A percentile compares a stretch with the other conserved stretches of the same genome.
These are phyloP conservation scores for Leishmania martiniquensis DNA, from an alignment of 208 protist species.

Conservation along the genomic window DNA sequence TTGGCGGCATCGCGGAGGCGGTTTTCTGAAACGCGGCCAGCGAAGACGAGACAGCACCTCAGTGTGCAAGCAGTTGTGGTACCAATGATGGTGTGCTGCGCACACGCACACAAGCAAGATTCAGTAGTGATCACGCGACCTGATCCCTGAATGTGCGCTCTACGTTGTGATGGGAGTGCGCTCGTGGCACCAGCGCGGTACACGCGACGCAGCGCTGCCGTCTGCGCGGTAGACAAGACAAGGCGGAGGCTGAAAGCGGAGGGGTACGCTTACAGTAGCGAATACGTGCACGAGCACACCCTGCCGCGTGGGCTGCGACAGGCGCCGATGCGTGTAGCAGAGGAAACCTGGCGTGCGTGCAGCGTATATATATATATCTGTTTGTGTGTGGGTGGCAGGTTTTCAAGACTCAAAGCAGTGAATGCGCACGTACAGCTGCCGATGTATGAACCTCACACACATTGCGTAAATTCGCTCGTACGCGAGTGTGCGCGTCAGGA, in stretches of 20 bases:
- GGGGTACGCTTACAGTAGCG: not conserved
- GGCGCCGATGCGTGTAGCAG: not conserved
- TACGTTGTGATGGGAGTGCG: not conserved
- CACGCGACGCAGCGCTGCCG: not conserved
- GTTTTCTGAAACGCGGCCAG: not conserved
- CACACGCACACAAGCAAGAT: not conserved
- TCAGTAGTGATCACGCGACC: not conserved
- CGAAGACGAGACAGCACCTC: not conserved
- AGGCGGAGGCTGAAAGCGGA: not conserved
- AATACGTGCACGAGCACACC: slow-evolving; percentile 4
- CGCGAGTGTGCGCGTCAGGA: not conserved
- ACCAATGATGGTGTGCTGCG: not conserved
- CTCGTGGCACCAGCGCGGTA: not conserved
- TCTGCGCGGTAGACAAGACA: not conserved
- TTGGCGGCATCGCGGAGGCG: slow-evolving; percentile 2
- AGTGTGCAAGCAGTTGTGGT: not conserved
- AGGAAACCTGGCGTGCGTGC: not conserved
- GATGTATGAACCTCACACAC: not conserved
- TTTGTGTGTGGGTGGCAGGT: not conserved
- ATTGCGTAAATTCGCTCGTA: not conserved
- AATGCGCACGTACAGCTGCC: not conserved
- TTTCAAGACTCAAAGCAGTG: not conserved
- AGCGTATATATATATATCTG: not conserved
- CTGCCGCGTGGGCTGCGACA: not conserved
- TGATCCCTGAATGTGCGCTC: no score